These are phyloP conservation scores for Helicostylum pulchrum DNA, from an alignment of 192 early-diverging fungal species.

Conservation along the genomic window DNA sequence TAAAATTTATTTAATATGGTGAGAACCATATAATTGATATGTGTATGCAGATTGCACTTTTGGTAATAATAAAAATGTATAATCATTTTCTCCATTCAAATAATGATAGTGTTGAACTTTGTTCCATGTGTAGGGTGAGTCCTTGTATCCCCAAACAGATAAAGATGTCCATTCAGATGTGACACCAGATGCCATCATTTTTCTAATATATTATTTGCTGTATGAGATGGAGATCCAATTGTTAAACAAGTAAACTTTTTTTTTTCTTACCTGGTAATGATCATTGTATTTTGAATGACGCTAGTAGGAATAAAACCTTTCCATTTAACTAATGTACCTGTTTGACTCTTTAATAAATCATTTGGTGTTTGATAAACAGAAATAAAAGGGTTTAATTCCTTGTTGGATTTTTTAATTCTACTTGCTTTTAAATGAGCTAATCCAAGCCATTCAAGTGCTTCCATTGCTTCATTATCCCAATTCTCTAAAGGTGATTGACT, in stretches of 20 bases:
- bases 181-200: constrained; percentile 2
- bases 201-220: constrained; percentile 6
- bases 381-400: constrained; percentile 21
- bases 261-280: constrained; percentile 15
- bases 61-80: constrained; percentile 27
- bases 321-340: constrained; percentile 9
- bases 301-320: constrained; percentile 18
- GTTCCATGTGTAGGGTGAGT: constrained; percentile 29
- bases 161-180: constrained; percentile 21
- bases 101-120: constrained; percentile 17
- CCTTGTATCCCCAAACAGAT: constrained; percentile 25
- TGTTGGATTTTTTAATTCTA: constrained; percentile 5
- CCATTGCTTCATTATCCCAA: constrained; percentile 17
- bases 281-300: constrained; percentile 6
- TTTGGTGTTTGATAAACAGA: constrained; percentile 19
- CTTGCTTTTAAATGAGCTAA: constrained; percentile 19
- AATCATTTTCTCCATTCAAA: constrained; percentile 30
- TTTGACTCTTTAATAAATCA: background rate
- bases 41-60: constrained; percentile 1
- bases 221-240: background rate
- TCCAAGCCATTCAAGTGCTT: constrained; percentile 30
- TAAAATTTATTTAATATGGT: constrained; percentile 8
- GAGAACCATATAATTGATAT: constrained; percentile 22
- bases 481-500: background rate
- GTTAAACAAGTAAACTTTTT: background rate